phyloP scores from a whole-genome alignment of 2,329 filamentous ascomycete genomes.

The Diaporthe nobilis region DNA sequence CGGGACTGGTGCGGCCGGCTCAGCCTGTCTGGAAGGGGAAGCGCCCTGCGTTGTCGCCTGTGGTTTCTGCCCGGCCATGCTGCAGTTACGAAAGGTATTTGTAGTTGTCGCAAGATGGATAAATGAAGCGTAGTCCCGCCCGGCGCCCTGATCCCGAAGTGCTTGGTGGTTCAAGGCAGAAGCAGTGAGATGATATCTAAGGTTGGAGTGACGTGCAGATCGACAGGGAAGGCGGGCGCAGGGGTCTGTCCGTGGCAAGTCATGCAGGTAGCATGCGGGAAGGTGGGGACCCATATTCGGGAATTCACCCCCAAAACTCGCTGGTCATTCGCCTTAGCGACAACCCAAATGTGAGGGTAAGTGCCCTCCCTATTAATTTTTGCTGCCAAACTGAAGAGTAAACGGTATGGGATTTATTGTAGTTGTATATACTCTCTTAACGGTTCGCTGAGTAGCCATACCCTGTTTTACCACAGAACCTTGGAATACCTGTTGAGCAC shows the following conservation, averaged over 20 bases:
- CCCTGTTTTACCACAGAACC: not conserved
- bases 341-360: no score
- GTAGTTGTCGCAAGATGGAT: constrained; percentile 5
- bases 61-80: constrained; percentile 50
- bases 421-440: not conserved
- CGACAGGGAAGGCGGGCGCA: constrained; percentile 31
- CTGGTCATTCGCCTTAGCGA: not conserved
- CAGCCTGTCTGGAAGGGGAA: constrained; percentile 42
- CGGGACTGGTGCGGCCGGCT: constrained; percentile 35
- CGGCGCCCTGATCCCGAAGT: not conserved
- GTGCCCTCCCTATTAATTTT: no score
- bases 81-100: not conserved
- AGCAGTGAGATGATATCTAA: not conserved
- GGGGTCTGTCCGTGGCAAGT: constrained; percentile 6
- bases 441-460: not conserved
- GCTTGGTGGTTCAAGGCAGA: constrained; percentile 10
- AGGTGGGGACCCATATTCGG: not conserved
- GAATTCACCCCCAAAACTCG: not conserved
- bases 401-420: not conserved
- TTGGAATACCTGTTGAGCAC: no score
- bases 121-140: constrained; percentile 4
- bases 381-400: not conserved
- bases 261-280: constrained; percentile 14
- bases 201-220: constrained; percentile 33
- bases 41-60: constrained; percentile 44